These are phyloP conservation scores for Halenospora varia DNA, from an alignment of 495 filamentous ascomycete species.

Conservation along the genomic window DNA sequence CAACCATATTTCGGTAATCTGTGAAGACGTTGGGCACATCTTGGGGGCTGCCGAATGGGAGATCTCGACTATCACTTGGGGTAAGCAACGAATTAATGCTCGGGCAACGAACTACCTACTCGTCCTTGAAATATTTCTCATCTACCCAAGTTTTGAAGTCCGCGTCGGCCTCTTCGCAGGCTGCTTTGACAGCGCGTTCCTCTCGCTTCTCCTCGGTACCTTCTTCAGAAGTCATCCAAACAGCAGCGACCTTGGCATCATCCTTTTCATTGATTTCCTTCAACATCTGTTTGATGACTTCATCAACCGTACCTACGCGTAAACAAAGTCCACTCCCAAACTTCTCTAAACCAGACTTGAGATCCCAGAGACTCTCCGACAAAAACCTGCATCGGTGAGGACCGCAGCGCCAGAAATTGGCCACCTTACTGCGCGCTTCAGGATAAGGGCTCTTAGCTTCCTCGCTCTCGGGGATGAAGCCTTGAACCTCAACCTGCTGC, in stretches of 20 bases:
- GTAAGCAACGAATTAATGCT: background rate
- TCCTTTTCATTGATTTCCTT: constrained; percentile 26
- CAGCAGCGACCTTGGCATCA: constrained; percentile 44
- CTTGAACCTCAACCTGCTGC: constrained; percentile 65
- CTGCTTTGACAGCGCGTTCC: constrained; percentile 44
- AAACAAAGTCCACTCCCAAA: constrained; percentile 56
- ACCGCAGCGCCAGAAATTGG: constrained; percentile 62
- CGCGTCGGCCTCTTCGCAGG: constrained; percentile 42
- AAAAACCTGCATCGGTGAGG: constrained; percentile 64
- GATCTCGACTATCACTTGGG: constrained; percentile 44
- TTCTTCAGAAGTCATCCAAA: constrained; percentile 68
- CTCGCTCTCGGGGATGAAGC: constrained; percentile 45
- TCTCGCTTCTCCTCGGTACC: constrained; percentile 61
- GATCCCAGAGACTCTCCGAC: constrained; percentile 62
- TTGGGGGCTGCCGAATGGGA: constrained; percentile 39
- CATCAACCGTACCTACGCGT: constrained; percentile 52
- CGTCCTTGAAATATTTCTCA: constrained; percentile 71
- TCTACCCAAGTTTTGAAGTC: constrained; percentile 60
- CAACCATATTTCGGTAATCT: constrained; percentile 58
- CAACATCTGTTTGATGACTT: constrained; percentile 49
- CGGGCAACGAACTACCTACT: constrained; percentile 40
- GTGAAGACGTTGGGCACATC: constrained; percentile 68
- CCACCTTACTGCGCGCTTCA: constrained; percentile 51
- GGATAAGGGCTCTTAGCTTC: constrained; percentile 47
- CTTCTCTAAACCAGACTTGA: constrained; percentile 52